These are phyloP conservation scores for Colletotrichum navitas DNA, from an alignment of 2,329 filamentous ascomycete genomes.

Conservation along the genomic window DNA sequence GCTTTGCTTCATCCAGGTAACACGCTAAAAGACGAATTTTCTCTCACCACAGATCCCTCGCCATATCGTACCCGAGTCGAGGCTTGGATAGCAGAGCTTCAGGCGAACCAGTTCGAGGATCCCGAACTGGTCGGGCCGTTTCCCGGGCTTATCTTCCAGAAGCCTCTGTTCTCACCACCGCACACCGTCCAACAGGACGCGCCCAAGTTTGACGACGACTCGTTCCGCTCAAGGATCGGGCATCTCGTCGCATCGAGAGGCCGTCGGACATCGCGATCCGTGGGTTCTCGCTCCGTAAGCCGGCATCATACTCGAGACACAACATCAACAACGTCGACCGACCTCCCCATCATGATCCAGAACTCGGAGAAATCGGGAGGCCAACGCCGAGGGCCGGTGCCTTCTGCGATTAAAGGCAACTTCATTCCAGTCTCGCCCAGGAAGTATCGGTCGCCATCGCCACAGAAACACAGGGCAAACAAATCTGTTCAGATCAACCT, in stretches of 20 bases:
- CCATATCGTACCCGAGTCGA: slow-evolving; percentile 31
- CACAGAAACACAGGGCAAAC: slow-evolving; percentile 50
- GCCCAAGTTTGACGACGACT: slow-evolving; percentile 12
- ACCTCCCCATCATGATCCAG: slow-evolving; percentile 31
- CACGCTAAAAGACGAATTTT: slow-evolving; percentile 10
- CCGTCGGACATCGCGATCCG: background rate
- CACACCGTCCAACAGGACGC: background rate
- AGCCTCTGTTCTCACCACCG: background rate
- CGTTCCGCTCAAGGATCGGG: slow-evolving; percentile 27
- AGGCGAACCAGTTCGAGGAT: slow-evolving; percentile 30
- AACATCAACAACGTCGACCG: slow-evolving; percentile 13
- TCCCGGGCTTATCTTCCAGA: slow-evolving; percentile 12
- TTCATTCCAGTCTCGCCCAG: slow-evolving; percentile 53
- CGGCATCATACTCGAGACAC: background rate
- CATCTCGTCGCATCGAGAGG: background rate
- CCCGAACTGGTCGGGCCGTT: slow-evolving; percentile 40
- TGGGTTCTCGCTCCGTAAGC: background rate
- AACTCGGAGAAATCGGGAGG: slow-evolving; percentile 26
- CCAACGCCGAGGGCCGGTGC: slow-evolving; percentile 20
- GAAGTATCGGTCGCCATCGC: slow-evolving; percentile 53
- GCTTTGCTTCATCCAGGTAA: background rate
- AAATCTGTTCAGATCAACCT: slow-evolving; percentile 61
- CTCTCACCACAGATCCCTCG: slow-evolving; percentile 12
- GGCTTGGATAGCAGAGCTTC: slow-evolving; percentile 33
- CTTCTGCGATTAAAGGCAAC: slow-evolving; percentile 51